Percentiles rank a stretch among this genome's conserved stretches.
phyloP scores from a whole-genome alignment of 2,329 filamentous ascomycete species.

The Thelonectria olida region DNA sequence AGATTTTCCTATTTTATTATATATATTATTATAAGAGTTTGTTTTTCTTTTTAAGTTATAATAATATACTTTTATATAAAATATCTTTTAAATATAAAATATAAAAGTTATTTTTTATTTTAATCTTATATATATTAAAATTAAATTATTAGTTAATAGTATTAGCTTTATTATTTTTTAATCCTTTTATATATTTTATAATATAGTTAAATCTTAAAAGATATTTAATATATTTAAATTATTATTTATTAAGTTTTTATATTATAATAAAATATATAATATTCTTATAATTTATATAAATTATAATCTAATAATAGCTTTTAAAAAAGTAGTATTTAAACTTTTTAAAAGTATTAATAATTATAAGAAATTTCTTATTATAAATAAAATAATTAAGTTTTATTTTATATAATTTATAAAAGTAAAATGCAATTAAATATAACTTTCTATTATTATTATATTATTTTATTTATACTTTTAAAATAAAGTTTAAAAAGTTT shows the following conservation, averaged over 20 bases:
- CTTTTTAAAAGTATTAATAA: conserved; percentile 38
- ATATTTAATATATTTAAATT: conserved; percentile 30
- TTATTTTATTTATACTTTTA: conserved; percentile 29
- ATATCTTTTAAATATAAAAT: background rate
- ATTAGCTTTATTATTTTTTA: conserved; percentile 18
- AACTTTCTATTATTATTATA: too few relatives aligned
- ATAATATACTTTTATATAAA: background rate
- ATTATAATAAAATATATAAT: conserved; percentile 27
- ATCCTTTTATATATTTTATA: conserved; percentile 29
- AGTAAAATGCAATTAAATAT: too few relatives aligned
- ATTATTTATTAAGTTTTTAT: conserved; percentile 24
- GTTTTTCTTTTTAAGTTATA: background rate
- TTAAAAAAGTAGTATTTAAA: conserved; percentile 31
- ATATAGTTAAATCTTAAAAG: conserved; percentile 28
- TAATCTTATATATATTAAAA: conserved; percentile 10
- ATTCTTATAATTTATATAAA: conserved; percentile 37
- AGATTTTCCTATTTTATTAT: background rate
- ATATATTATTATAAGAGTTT: background rate
- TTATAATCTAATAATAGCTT: conserved; percentile 27
- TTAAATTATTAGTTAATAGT: conserved; percentile 11
- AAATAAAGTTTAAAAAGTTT: conserved; percentile 13
- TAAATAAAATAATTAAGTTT: too few relatives aligned
- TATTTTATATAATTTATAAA: conserved; percentile 30
- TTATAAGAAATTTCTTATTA: conserved; percentile 38
- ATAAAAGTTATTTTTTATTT: conserved; percentile 20